Conservation (phyloP, 1,139 yeast genomes). For the Candida sp. region DNA sequence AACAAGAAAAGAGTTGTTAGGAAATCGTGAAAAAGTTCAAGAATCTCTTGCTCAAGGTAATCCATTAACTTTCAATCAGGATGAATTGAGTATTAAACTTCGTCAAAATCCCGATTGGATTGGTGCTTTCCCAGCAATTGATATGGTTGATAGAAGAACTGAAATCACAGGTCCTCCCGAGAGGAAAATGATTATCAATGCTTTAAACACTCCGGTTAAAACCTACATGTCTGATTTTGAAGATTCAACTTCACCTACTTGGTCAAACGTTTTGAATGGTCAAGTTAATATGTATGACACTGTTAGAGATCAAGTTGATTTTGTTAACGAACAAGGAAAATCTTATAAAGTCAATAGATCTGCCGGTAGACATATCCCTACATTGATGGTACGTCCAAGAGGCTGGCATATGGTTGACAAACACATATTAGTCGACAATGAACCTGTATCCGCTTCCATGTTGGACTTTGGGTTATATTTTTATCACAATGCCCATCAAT, state of each 20-base stretch:
- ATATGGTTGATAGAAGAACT: constrained; percentile 68
- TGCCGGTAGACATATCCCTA: constrained; percentile 57
- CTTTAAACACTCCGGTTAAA: constrained; percentile 82
- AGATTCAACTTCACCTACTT: constrained; percentile 91
- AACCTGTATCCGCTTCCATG: constrained; percentile 65
- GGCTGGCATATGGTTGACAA: constrained; percentile 79
- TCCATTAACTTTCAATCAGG: constrained; percentile 65
- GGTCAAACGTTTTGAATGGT: constrained; percentile 81
- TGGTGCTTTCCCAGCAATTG: constrained; percentile 70
- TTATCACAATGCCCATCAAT: constrained; percentile 63
- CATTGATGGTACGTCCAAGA: constrained; percentile 74
- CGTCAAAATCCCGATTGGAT: constrained; percentile 73
- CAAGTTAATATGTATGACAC: constrained; percentile 91
- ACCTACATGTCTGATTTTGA: constrained; percentile 94
- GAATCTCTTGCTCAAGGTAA: constrained; percentile 55
- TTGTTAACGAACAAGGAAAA: constrained; percentile 54
- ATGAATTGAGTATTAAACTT: constrained; percentile 48
- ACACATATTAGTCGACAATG: constrained; percentile 68
- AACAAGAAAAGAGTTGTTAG: constrained; percentile 54
- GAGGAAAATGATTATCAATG: constrained; percentile 89
- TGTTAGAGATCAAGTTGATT: constrained; percentile 48
- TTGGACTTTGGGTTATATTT: constrained; percentile 75
- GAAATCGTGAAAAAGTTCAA: constrained; percentile 56
- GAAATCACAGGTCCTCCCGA: constrained; percentile 88
- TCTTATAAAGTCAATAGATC: constrained; percentile 51